Conservation (phyloP, 1,139 yeast species). For the Yamadazyma buinensis region DNA sequence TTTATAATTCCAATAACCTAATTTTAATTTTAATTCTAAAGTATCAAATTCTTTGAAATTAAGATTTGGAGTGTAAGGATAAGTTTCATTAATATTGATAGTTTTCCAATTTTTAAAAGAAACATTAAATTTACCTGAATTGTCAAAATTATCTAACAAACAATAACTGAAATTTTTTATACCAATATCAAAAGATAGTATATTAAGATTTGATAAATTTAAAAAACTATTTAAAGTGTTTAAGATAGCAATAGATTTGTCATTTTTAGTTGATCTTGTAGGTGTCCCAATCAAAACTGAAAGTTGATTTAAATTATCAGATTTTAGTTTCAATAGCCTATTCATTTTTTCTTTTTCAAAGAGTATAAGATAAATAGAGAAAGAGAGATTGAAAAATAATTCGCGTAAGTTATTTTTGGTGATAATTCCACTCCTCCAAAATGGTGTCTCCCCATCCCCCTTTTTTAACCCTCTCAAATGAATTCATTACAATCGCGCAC, state of each 20-base stretch:
- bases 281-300: slow-evolving; percentile 35
- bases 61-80: too few relatives aligned
- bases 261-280: slow-evolving; percentile 22
- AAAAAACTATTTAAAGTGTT: slow-evolving; percentile 19
- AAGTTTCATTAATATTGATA: slow-evolving; percentile 16
- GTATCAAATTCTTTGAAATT: too few relatives aligned
- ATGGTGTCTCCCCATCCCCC: too few relatives aligned
- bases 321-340: slow-evolving; percentile 8
- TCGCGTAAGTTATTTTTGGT: too few relatives aligned
- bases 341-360: too few relatives aligned
- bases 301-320: slow-evolving; percentile 22
- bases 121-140: too few relatives aligned
- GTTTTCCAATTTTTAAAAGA: slow-evolving; percentile 27
- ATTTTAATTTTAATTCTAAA: too few relatives aligned
- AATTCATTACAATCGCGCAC: too few relatives aligned
- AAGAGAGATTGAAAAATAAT: too few relatives aligned
- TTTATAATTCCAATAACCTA: slow-evolving; percentile 19
- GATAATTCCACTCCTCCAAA: too few relatives aligned
- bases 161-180: slow-evolving; percentile 42
- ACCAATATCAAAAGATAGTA: slow-evolving; percentile 37
- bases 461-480: too few relatives aligned
- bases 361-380: too few relatives aligned
- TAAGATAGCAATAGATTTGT: slow-evolving; percentile 22
- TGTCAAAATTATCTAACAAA: slow-evolving; percentile 7
- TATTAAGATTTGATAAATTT: slow-evolving; percentile 15